phyloP scores from a whole-genome alignment of 805 yeast species.

The Starmerella riodocensis region DNA sequence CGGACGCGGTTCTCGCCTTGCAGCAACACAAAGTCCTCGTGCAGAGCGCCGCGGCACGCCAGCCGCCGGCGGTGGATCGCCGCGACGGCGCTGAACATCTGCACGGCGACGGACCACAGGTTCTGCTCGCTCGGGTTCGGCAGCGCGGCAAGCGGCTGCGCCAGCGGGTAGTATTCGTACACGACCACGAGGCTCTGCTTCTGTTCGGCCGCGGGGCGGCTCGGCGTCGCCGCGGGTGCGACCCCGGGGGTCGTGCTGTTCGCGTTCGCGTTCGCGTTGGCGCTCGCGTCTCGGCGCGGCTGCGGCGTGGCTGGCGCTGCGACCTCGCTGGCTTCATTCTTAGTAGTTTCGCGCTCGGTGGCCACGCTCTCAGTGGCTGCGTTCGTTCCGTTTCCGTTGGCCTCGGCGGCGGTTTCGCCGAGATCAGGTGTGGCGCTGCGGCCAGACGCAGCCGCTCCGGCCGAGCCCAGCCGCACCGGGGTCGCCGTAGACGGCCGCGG shows the following conservation, averaged over 20 bases:
- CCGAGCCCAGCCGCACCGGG: neutral
- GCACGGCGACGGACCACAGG: conserved; percentile 66
- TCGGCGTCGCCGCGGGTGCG: neutral
- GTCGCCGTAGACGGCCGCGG: neutral
- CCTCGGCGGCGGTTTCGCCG: too few species aligned
- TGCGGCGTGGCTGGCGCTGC: neutral
- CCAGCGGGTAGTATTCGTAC: conserved; percentile 74
- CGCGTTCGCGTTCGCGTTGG: neutral
- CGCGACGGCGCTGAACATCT: conserved; percentile 56
- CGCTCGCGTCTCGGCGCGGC: neutral
- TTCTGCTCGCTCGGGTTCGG: conserved; percentile 42
- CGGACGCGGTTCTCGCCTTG: conserved; percentile 62
- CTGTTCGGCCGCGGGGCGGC: neutral
- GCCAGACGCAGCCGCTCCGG: too few species aligned
- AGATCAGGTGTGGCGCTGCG: too few species aligned
- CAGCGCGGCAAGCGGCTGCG: conserved; percentile 51
- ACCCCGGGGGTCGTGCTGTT: neutral
- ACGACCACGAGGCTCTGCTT: conserved; percentile 41
- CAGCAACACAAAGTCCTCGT: conserved; percentile 56
- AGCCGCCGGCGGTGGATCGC: conserved; percentile 53
- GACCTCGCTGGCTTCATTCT: too few species aligned
- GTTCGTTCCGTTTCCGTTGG: too few species aligned
- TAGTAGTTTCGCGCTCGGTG: too few species aligned
- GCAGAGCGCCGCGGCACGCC: conserved; percentile 41
- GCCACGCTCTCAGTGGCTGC: too few species aligned